These are phyloP conservation scores for Leccinum variicolor DNA, from an alignment of 768 basidiomycete species.

Conservation along the genomic window DNA sequence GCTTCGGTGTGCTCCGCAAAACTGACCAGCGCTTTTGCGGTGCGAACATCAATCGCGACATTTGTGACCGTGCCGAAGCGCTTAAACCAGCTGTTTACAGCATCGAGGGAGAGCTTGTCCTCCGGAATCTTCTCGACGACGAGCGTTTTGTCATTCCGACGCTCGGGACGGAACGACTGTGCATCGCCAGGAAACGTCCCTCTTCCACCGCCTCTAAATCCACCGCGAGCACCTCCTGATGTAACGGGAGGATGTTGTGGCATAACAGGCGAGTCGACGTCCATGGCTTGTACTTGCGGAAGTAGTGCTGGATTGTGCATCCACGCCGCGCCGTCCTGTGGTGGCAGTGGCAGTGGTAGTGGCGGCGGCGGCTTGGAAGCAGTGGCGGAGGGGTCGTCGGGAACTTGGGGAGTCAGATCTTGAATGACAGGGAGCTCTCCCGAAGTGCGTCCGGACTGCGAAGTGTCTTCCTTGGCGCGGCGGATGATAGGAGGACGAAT, in stretches of 20 bases:
- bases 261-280: slow-evolving; percentile 33
- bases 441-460: slow-evolving; percentile 40
- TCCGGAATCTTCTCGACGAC: slow-evolving; percentile 94
- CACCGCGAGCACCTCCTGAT: slow-evolving; percentile 41
- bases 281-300: slow-evolving; percentile 21
- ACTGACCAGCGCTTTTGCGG: slow-evolving; percentile 81
- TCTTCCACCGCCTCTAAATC: slow-evolving; percentile 44
- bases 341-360: not conserved
- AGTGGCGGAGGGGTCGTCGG: slow-evolving; percentile 31
- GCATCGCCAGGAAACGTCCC: slow-evolving; percentile 65
- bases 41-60: slow-evolving; percentile 76
- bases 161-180: slow-evolving; percentile 63
- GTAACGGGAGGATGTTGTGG: slow-evolving; percentile 18
- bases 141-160: slow-evolving; percentile 72
- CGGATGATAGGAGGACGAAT: slow-evolving; percentile 58
- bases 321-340: slow-evolving; percentile 23
- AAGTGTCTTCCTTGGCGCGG: slow-evolving; percentile 52
- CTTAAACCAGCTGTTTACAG: slow-evolving; percentile 87
- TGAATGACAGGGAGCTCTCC: slow-evolving; percentile 84
- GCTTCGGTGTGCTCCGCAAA: slow-evolving; percentile 84
- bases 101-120: slow-evolving; percentile 71
- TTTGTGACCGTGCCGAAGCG: slow-evolving; percentile 91
- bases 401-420: slow-evolving; percentile 64
- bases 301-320: slow-evolving; percentile 15
- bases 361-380: slow-evolving; percentile 10